phyloP scores from a whole-genome alignment of 305 asterid species.

The Salvia sclarea region DNA sequence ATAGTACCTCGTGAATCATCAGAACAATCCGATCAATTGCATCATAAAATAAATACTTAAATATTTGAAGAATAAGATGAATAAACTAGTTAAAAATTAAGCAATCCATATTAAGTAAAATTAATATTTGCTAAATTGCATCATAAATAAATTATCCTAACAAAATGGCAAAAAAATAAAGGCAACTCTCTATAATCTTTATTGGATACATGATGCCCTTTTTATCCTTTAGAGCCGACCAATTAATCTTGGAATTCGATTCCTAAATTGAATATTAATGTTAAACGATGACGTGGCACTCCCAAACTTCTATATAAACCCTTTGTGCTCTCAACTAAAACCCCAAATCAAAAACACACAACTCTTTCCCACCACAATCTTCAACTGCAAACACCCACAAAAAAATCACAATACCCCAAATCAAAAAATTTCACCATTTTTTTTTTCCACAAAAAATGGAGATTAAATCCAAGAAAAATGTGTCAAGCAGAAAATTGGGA shows the following conservation, averaged over 20 bases:
- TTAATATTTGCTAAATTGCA: too few relatives aligned
- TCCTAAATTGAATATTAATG: constrained; percentile 31
- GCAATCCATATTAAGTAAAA: too few relatives aligned
- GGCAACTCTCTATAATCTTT: constrained; percentile 17
- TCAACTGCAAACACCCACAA: background rate
- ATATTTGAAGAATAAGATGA: too few relatives aligned
- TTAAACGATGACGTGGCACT: constrained; percentile 35
- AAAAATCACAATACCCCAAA: too few relatives aligned
- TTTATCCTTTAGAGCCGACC: constrained; percentile 48
- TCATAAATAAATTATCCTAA: too few relatives aligned
- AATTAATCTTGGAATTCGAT: constrained; percentile 33
- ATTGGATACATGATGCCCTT: constrained; percentile 24
- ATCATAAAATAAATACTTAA: too few relatives aligned
- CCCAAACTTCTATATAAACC: constrained; percentile 25
- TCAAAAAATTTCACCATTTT: background rate
- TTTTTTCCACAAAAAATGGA: constrained; percentile 7
- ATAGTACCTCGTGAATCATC: too few relatives aligned
- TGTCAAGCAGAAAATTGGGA: constrained; percentile 48
- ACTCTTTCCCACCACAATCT: background rate
- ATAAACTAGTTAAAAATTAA: too few relatives aligned
- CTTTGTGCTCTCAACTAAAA: too few relatives aligned
- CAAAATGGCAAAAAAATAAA: too few relatives aligned
- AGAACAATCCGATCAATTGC: too few relatives aligned
- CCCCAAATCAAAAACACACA: too few relatives aligned
- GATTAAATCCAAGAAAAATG: constrained; percentile 41